Base-by-base conservation (phyloP, 306 rosid genomes). In the Oemleria cerasiformis region DNA sequence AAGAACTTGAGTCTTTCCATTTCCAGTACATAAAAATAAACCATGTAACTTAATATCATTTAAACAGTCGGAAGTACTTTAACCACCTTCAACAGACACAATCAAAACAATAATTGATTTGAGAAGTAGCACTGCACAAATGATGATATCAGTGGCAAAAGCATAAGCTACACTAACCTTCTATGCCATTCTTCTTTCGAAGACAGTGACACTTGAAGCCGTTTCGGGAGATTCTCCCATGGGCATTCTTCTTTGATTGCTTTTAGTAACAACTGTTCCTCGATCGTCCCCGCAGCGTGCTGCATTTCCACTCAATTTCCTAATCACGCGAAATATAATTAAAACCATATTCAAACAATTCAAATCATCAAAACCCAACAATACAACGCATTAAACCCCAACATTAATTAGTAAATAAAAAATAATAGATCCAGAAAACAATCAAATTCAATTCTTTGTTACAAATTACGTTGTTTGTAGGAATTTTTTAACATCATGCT, bases 141-240 rank as follows among this genome's bases (percentile, higher is more conserved):
- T 45, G 56, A 65, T 1, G 51, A 25, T 48, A 14, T 36, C 39
- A 30, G 16, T 9, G 17, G 9, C 42, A 6, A 39, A 47, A 51
- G 14, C 73, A 66, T 19, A 34, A 53, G 25, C 25, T 50, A 72
- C 39, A 23, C 81, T 57, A 65, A 92, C 97, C 93, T 88, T 85
- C 82, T 80, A 73, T 87, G 86, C 98, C 98, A 92, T 67, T 92
- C 98, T 80, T 92, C 97, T 63, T 75, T 92, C 30, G 98, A 82
- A 56, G 97, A 74, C 70, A 92, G 75, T 5, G 83, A 78, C 34
- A 77, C 83, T 73, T 85, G 93, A 76, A 92, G 96, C 73, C 98
- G 86, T 81, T 82, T 86, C 1, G 97, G 93, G 62, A 92, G 90
- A 79, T 43, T 92, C 59, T 90, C 97, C 97, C 97, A 92, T 14